Evolutionary conservation across 2,329 filamentous ascomycete species (phyloP).

Genomic region (Cytospora piceicola): DNA sequence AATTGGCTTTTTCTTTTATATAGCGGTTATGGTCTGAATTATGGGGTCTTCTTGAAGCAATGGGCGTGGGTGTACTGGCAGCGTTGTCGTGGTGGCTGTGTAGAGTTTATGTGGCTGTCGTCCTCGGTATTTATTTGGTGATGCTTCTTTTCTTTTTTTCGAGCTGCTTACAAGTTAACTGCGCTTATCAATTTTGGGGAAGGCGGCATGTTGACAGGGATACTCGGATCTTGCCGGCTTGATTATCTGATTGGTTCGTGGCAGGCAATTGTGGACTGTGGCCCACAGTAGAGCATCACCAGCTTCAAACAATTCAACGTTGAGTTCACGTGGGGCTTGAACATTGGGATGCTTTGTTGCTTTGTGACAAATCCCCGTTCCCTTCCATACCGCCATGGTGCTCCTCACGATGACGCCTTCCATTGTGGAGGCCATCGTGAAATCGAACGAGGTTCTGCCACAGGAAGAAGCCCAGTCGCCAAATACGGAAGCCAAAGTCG

Average conservation of each 20-base stretch:
- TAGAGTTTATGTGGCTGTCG: conserved; percentile 4
- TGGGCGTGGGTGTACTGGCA: neutral
- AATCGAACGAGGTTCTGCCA: conserved; percentile 34
- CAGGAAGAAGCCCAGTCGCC: conserved; percentile 17
- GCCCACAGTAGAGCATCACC: neutral
- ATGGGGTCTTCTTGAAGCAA: conserved; percentile 28
- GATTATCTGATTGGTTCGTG: too few relatives aligned
- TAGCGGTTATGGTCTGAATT: conserved; percentile 1
- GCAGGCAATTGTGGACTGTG: too few relatives aligned
- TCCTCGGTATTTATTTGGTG: conserved; percentile 11
- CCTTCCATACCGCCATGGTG: conserved; percentile 60
- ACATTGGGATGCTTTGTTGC: neutral
- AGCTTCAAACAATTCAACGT: conserved; percentile 5
- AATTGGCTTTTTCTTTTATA: conserved; percentile 38
- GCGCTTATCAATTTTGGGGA: conserved; percentile 12
- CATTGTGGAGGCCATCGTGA: conserved; percentile 65
- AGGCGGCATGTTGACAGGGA: conserved; percentile 2
- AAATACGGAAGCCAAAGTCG: conserved; percentile 12
- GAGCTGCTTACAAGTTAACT: conserved; percentile 3
- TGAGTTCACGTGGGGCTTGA: neutral
- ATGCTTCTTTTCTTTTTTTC: conserved; percentile 30
- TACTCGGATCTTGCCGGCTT: conserved; percentile 21
- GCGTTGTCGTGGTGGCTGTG: conserved; percentile 13
- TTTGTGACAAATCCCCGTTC: neutral
- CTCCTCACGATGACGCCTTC: conserved; percentile 74